Base-by-base conservation (phyloP, 257 asterid species). In the Parsonsia alboflavescens region DNA sequence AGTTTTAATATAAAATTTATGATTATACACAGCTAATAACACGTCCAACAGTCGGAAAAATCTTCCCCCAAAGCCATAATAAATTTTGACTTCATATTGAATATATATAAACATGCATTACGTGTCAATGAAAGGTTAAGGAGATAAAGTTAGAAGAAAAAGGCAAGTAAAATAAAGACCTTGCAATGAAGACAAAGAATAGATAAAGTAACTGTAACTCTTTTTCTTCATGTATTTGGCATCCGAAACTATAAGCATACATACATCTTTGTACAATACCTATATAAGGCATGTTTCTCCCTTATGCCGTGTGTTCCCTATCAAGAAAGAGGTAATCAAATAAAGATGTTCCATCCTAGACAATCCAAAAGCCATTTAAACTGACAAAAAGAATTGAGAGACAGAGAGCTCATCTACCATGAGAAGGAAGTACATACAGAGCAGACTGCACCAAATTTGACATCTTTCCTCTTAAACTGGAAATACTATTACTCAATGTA, bases 371-470 rank as follows among this genome's bases (percentile, higher is more conserved):
- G 42, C 36, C 42, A 71, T 36, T 16, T 39, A 65, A 61, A 52
- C 21, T 74, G 30, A 73, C 72, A 71, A 68, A 74, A 79, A 70
- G 42, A 33, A 33, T 30, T 57, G 61, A 10, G 41, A 30, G 64
- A 30, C 50, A 71, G 75, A 42, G 52, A 54, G n/a, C 49, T 86
- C 75, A 89, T 69, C 91, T 83, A 73, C 73, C 81, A 52, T 78
- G 85, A 21, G 70, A 68, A 68, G 87, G 82, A 77, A 93, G 84
- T 70, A 67, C 71, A 7, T 89, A 58, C 56, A 94, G 64, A n/a
- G 96, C 89, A 36, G 89, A 84, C 48, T 79, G 89, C 65, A 92
- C 78, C 86, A 82, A 71, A 76, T 67, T 72, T 24, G 81, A 85
- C 67, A 89, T 78, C 77, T 79, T 84, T 36, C 80, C 83, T 59